Conservation (phyloP, 2,329 filamentous ascomycete species). For the Epichloe sibirici region DNA sequence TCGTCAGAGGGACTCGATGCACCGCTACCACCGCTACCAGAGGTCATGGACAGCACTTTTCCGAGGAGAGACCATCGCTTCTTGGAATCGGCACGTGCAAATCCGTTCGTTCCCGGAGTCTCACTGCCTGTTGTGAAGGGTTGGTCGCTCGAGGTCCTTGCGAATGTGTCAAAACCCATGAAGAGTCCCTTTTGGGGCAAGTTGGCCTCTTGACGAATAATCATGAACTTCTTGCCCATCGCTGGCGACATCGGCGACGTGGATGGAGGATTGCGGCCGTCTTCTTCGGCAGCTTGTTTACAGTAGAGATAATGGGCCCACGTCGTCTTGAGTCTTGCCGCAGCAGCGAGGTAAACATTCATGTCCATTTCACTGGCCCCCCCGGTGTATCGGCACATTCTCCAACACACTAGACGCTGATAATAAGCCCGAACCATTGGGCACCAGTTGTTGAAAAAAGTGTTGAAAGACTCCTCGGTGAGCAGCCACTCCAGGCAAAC, state of each 20-base stretch:
- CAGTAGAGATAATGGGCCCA: constrained; percentile 75
- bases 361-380: constrained; percentile 50
- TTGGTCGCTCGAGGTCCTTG: constrained; percentile 15
- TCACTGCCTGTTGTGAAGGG: constrained; percentile 13
- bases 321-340: constrained; percentile 53
- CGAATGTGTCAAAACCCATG: constrained; percentile 37
- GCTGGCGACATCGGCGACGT: constrained; percentile 76
- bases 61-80: constrained; percentile 52
- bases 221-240: constrained; percentile 74
- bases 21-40: constrained; percentile 10
- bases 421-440: constrained; percentile 91
- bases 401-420: constrained; percentile 83
- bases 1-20: constrained; percentile 1
- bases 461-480: constrained; percentile 61
- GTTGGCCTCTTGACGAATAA: constrained; percentile 65
- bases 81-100: constrained; percentile 32
- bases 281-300: constrained; percentile 50
- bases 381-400: constrained; percentile 67
- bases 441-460: constrained; percentile 86
- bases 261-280: constrained; percentile 47
- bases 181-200: constrained; percentile 34
- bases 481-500: constrained; percentile 68
- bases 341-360: constrained; percentile 58
- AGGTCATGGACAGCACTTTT: constrained; percentile 41
- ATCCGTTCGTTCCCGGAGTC: constrained; percentile 14